These are phyloP conservation scores for Oryza meridionalis DNA, from an alignment of 176 grass and related monocot species.

Conservation along the genomic window DNA sequence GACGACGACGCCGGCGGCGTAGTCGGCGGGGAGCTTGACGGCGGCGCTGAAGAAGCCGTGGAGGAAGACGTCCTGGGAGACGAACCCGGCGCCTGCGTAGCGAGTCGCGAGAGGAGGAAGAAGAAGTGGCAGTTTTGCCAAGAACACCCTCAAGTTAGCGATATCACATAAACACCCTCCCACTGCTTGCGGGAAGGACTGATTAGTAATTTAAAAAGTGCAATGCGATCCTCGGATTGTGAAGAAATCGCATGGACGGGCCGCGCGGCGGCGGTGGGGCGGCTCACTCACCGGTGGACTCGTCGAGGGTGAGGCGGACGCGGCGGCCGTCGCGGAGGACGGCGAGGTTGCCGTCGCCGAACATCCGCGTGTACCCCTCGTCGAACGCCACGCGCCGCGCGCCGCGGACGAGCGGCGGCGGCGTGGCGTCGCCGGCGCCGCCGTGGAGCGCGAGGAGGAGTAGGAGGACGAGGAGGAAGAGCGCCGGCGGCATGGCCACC, in stretches of 20 bases:
- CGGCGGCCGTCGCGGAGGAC: slow-evolving; percentile 61
- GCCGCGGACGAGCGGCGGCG: slow-evolving; percentile 35
- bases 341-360: slow-evolving; percentile 77
- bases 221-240: background rate
- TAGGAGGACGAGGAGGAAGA: slow-evolving; percentile 10
- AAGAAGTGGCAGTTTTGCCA: slow-evolving; percentile 4
- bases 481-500: slow-evolving; percentile 32
- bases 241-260: background rate
- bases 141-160: background rate
- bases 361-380: slow-evolving; percentile 82
- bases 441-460: background rate
- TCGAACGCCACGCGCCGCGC: slow-evolving; percentile 64
- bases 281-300: slow-evolving; percentile 57
- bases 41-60: slow-evolving; percentile 94
- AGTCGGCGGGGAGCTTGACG: slow-evolving; percentile 75
- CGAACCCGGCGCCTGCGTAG: slow-evolving; percentile 80
- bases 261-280: too few relatives aligned
- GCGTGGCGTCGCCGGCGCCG: slow-evolving; percentile 11
- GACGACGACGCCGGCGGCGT: slow-evolving; percentile 87
- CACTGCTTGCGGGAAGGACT: background rate
- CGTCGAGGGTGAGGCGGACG: slow-evolving; percentile 77
- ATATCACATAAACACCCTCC: background rate
- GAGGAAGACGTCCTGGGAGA: slow-evolving; percentile 75
- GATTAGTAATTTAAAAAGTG: background rate
- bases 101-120: background rate